Evolutionary conservation across 1,284 basidiomycete species (phyloP), one percentile per base, ranked within the genome.

Genomic region (Xerocomus alliaceus): DNA sequence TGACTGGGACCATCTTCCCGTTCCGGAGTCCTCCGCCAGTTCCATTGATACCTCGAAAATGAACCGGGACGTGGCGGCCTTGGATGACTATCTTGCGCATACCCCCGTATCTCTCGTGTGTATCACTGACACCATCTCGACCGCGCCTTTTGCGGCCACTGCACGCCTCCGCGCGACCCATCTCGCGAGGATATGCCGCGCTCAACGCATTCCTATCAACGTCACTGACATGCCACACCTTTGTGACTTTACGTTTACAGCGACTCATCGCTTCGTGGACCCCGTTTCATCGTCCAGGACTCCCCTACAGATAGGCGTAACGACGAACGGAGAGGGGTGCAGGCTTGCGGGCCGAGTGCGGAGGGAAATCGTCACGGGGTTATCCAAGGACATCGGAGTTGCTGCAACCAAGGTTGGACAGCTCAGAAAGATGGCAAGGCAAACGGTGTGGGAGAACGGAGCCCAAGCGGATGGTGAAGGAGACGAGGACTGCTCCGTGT

Each of bases 271-370:
- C 7, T 95, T 98, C 70, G 74, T 83, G 5, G 80, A 84, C 63
- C 65, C 79, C 10, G 68, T 73, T n/a, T 79, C 79, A 2, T 81
- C 81, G 8, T 70, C 71, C 58, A 79, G 84, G 8, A 87, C 86
- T 0, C 79, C 91, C 3, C 80, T 98, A 0, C 95, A 98, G 71
- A 78, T 99, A 15, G 93, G 92, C 0, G 86, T 98, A 1, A 94
- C 94, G 1, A 96, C 96, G 2, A 98, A 97, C 68, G 94, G 95
- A 0, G 86, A 91, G 62, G 97, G 96, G 2, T 98, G 97, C 71
- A 82, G 97, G 17, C 81, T 99, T 5, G 92, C 91, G 0, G 86
- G 89, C 3, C 83, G 96, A 13, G 80, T 99, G 41, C 86, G 88
- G 46, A 81, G 97, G 29, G 94, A 98, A 44, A 88, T 98, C 51